Conservation (phyloP, 2,329 filamentous ascomycete species). For the Paecilomyces dactylethromorphus region DNA sequence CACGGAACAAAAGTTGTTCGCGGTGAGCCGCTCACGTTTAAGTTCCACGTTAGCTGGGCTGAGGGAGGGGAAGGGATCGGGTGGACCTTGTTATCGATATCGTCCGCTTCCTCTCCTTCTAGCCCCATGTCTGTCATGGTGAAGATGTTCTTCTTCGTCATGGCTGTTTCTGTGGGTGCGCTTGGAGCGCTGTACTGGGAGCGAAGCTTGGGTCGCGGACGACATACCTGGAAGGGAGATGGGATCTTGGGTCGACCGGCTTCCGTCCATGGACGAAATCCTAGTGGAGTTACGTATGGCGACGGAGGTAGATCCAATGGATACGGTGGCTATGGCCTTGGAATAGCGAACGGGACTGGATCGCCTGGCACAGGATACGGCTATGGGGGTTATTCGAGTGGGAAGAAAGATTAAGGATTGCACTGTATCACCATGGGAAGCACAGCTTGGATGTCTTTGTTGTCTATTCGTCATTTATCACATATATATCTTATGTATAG, state of each 20-base stretch:
- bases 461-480: background rate
- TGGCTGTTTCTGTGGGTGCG: slow-evolving; percentile 30
- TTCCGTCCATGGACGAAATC: slow-evolving; percentile 33
- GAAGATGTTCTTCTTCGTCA: slow-evolving; percentile 25
- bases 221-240: slow-evolving; percentile 34
- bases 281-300: slow-evolving; percentile 49
- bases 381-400: slow-evolving; percentile 31
- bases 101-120: background rate
- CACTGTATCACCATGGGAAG: background rate
- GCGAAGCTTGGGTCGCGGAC: slow-evolving; percentile 16
- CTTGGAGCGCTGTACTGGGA: slow-evolving; percentile 32
- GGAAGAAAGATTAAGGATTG: slow-evolving; percentile 35
- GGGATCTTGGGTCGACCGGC: slow-evolving; percentile 42
- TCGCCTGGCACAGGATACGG: slow-evolving; percentile 19
- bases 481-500: background rate
- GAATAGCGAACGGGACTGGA: slow-evolving; percentile 15
- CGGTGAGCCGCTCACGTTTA: slow-evolving; percentile 73
- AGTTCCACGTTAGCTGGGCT: slow-evolving; percentile 73
- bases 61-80: slow-evolving; percentile 33
- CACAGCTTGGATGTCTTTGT: background rate
- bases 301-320: slow-evolving; percentile 47
- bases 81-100: slow-evolving; percentile 19
- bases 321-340: slow-evolving; percentile 50
- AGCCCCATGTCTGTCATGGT: slow-evolving; percentile 18
- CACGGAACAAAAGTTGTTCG: slow-evolving; percentile 67